Evolutionary conservation across 805 yeast species (phyloP).

Genomic region (Candida xiaguanensis): DNA sequence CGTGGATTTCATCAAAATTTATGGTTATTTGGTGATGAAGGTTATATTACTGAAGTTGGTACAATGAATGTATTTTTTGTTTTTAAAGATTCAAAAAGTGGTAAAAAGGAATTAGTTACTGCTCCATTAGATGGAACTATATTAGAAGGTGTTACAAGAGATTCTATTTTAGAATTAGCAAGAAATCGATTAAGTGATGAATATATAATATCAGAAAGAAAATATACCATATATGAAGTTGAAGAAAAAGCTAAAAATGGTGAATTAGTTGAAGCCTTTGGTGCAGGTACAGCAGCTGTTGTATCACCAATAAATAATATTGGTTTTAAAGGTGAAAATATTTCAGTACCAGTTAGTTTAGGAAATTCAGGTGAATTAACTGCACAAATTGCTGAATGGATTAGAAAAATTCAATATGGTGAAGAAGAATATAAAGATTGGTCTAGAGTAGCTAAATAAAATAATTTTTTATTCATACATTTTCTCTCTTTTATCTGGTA

Average conservation of each 20-base stretch:
- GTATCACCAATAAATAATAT: slow-evolving; percentile 91
- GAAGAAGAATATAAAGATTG: slow-evolving; percentile 59
- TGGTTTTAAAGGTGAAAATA: slow-evolving; percentile 72
- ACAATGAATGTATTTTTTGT: slow-evolving; percentile 95
- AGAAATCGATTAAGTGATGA: slow-evolving; percentile 72
- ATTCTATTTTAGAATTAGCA: slow-evolving; percentile 74
- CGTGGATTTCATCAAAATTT: slow-evolving; percentile 94
- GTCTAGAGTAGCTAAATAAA: slow-evolving; percentile 37
- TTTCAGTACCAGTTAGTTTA: slow-evolving; percentile 71
- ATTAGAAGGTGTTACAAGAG: slow-evolving; percentile 95
- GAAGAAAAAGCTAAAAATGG: slow-evolving; percentile 73
- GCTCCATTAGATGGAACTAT: slow-evolving; percentile 98
- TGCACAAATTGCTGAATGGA: slow-evolving; percentile 78
- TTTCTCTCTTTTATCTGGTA: slow-evolving; percentile 49
- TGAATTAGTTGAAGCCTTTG: slow-evolving; percentile 89
- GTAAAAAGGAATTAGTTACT: slow-evolving; percentile 87
- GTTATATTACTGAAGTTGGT: slow-evolving; percentile 89
- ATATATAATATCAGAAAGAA: slow-evolving; percentile 84
- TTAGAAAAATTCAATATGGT: slow-evolving; percentile 88
- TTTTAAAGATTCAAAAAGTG: slow-evolving; percentile 56
- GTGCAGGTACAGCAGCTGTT: slow-evolving; percentile 98
- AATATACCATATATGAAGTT: slow-evolving; percentile 77
- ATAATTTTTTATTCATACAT: neutral
- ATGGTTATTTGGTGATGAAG: slow-evolving; percentile 92
- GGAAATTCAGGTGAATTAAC: slow-evolving; percentile 87